These are phyloP conservation scores for Candolleomyces aberdarensis DNA, from an alignment of 768 basidiomycete genomes.

Conservation along the genomic window DNA sequence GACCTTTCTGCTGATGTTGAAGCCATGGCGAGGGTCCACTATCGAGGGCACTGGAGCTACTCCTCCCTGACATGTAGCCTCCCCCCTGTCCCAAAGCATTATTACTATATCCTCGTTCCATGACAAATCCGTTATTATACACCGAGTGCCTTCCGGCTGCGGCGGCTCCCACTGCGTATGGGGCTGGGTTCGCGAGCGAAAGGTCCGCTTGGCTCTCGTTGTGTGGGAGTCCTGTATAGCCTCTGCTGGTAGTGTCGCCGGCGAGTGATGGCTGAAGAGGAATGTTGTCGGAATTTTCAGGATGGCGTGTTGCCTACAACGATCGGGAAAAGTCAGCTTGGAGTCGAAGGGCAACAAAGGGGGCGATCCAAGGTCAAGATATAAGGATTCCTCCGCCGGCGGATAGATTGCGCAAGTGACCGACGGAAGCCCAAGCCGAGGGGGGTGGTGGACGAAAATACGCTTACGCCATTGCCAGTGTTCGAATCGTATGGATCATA, in stretches of 20 bases:
- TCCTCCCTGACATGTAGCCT: background rate
- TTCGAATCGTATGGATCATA: background rate
- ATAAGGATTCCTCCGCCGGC: too few relatives aligned
- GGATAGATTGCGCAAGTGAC: too few relatives aligned
- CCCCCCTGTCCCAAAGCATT: background rate
- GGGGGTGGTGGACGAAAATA: background rate
- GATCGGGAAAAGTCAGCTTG: too few relatives aligned
- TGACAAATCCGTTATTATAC: background rate
- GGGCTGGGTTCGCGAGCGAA: background rate
- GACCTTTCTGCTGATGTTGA: slow-evolving; percentile 3
- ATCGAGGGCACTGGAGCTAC: background rate
- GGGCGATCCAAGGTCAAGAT: too few relatives aligned
- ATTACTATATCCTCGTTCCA: background rate
- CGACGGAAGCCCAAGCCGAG: background rate
- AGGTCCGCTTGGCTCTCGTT: background rate
- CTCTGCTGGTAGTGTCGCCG: background rate
- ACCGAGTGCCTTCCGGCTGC: background rate
- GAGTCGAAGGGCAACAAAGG: too few relatives aligned
- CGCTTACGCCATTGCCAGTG: background rate
- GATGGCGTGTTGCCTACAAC: background rate
- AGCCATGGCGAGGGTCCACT: background rate
- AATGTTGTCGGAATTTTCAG: background rate
- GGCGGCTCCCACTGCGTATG: background rate
- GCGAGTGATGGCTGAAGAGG: background rate
- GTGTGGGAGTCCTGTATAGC: background rate